Evolutionary conservation across 805 yeast species (phyloP).

Genomic region (Hanseniaspora mollemarum): DNA sequence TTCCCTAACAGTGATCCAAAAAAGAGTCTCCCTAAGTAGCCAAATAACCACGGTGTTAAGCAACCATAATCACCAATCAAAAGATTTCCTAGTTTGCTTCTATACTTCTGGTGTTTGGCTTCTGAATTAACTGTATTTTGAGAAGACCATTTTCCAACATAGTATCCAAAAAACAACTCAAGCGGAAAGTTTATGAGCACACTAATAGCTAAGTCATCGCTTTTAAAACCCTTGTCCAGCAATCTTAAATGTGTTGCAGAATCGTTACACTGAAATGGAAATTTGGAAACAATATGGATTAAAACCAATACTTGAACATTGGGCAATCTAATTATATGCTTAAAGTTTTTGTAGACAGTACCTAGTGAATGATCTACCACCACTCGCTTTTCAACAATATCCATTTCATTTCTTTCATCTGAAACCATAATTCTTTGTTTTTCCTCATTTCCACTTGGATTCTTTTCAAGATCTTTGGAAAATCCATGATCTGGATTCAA

Average conservation of each 20-base stretch:
- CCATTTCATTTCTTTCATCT: neutral
- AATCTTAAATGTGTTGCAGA: conserved; percentile 88
- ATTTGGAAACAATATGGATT: conserved; percentile 67
- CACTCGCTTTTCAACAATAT: conserved; percentile 18
- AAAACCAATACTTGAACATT: conserved; percentile 64
- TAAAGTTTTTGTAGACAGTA: conserved; percentile 55
- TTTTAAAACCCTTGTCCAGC: conserved; percentile 79
- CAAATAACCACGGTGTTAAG: conserved; percentile 79
- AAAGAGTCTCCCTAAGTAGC: conserved; percentile 63
- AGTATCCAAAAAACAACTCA: conserved; percentile 88
- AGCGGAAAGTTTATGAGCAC: conserved; percentile 92
- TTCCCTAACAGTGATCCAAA: conserved; percentile 67
- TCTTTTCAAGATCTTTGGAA: neutral
- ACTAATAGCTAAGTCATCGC: conserved; percentile 86
- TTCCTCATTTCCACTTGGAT: neutral
- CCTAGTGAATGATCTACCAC: conserved; percentile 30
- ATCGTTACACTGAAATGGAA: conserved; percentile 93
- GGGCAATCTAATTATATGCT: conserved; percentile 52
- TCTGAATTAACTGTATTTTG: conserved; percentile 35
- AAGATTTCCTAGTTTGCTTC: conserved; percentile 14
- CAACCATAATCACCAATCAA: conserved; percentile 39
- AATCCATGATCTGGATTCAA: conserved; percentile 34
- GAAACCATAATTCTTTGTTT: conserved; percentile 13
- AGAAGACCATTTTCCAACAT: conserved; percentile 88
- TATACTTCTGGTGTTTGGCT: neutral